A percentile compares a stretch with the other conserved stretches of the same genome.
Conservation (phyloP, 225 moss, liverwort and hornwort species). For the Antitrichia curtipendula region DNA sequence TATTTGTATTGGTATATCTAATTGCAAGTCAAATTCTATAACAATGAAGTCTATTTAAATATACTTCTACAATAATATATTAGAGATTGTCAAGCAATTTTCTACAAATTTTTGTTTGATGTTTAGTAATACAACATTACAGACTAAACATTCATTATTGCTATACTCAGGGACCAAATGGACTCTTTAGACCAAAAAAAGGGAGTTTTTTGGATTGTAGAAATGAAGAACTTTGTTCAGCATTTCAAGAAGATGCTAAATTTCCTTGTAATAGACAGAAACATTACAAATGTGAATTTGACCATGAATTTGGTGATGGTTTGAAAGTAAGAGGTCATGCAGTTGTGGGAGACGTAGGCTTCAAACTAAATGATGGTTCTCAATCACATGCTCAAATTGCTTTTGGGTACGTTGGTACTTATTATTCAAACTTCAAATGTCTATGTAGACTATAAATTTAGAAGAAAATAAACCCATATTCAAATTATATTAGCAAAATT, state of each 20-base stretch:
- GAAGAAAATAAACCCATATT: neutral
- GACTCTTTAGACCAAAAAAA: neutral
- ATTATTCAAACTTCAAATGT: neutral
- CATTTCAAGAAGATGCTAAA: neutral
- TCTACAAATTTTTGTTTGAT: neutral
- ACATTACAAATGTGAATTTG: neutral
- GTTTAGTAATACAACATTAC: neutral
- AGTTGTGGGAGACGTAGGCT: neutral
- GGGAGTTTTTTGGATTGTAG: neutral
- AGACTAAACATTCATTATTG: neutral
- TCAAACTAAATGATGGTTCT: neutral
- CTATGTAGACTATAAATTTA: neutral
- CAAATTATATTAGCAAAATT: neutral
- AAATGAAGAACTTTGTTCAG: neutral
- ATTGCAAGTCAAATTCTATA: too few relatives aligned
- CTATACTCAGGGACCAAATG: conserved; percentile 1
- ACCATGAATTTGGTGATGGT: neutral
- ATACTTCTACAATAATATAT: neutral
- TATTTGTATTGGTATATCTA: neutral
- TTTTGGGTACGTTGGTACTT: conserved; percentile 2
- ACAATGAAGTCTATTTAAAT: neutral
- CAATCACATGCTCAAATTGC: neutral
- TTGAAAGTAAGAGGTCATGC: neutral
- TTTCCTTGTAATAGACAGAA: neutral
- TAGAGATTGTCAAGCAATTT: neutral